Conservation (phyloP, 163 green algal species). For the Chlorella variabilis region DNA sequence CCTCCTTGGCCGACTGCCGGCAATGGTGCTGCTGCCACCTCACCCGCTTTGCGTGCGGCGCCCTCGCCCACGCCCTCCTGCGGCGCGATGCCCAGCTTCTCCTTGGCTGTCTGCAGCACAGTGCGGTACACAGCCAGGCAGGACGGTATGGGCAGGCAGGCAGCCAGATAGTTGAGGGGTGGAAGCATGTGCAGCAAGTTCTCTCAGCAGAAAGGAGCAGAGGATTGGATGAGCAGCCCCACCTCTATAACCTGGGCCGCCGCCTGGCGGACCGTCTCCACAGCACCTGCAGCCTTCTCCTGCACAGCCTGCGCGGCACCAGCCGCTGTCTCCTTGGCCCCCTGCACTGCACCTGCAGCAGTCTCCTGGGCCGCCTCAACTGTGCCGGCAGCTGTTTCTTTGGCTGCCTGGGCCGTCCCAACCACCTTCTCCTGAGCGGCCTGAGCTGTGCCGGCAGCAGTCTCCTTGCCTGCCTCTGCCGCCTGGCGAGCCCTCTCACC, state of each 20-base stretch:
- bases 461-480: not conserved
- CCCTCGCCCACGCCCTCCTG: constrained; percentile 17
- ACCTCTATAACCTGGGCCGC: constrained; percentile 6
- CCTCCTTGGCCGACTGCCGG: too few relatives aligned
- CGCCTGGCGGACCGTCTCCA: not conserved
- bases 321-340: not conserved
- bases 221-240: not conserved
- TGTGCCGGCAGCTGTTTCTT: not conserved
- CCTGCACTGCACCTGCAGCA: not conserved
- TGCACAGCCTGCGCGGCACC: too few relatives aligned
- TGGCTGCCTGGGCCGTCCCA: not conserved
- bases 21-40: not conserved
- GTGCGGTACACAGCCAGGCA: too few relatives aligned
- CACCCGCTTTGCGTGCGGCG: constrained; percentile 14
- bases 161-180: too few relatives aligned
- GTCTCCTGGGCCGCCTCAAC: not conserved
- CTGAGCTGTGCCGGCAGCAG: too few relatives aligned
- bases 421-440: constrained; percentile 1
- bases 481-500: not conserved
- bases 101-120: constrained; percentile 15
- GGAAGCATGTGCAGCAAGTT: too few relatives aligned
- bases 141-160: too few relatives aligned
- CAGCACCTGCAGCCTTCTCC: too few relatives aligned
- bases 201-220: too few relatives aligned
- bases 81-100: constrained; percentile 19